A percentile compares a stretch with the other conserved stretches of the same genome.
These are phyloP conservation scores for Ustilago trichophora DNA, from an alignment of 1,284 basidiomycete species.

Conservation along the genomic window DNA sequence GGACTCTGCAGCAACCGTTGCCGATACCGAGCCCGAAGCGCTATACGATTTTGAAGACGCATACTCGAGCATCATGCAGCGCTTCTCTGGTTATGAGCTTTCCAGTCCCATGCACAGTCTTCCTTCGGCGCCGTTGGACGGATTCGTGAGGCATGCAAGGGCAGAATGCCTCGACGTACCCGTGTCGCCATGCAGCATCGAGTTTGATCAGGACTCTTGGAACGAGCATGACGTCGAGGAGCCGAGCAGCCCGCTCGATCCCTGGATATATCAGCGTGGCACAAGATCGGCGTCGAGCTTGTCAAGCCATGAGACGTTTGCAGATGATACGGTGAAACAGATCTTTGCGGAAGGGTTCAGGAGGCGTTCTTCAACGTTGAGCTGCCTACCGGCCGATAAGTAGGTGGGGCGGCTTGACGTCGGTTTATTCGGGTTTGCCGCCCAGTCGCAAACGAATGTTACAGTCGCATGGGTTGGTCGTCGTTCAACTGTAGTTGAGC, in stretches of 20 bases:
- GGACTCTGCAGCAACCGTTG: background rate
- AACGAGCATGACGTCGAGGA: background rate
- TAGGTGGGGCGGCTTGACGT: too few relatives aligned
- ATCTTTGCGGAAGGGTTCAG: slow-evolving; percentile 28
- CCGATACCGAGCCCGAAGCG: background rate
- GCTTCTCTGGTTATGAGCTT: slow-evolving; percentile 8
- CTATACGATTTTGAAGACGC: slow-evolving; percentile 24
- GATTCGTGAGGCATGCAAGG: background rate
- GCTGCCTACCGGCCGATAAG: slow-evolving; percentile 10
- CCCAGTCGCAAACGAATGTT: too few relatives aligned
- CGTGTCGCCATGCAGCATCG: slow-evolving; percentile 33
- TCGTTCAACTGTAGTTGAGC: too few relatives aligned
- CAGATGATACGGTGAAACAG: slow-evolving; percentile 14
- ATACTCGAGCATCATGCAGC: slow-evolving; percentile 20
- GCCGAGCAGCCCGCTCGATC: slow-evolving; percentile 28
- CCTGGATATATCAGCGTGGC: slow-evolving; percentile 11
- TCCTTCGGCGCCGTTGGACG: slow-evolving; percentile 3
- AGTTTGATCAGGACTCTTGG: background rate
- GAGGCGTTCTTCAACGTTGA: slow-evolving; percentile 1
- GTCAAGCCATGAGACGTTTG: too few relatives aligned
- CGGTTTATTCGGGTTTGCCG: too few relatives aligned
- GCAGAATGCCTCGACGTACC: slow-evolving; percentile 18
- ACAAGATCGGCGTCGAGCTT: too few relatives aligned
- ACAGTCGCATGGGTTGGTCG: too few relatives aligned
- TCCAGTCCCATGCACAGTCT: background rate